Evolutionary conservation across 2,329 filamentous ascomycete genomes (phyloP).

Genomic region (Aspergillus aculeatinus): DNA sequence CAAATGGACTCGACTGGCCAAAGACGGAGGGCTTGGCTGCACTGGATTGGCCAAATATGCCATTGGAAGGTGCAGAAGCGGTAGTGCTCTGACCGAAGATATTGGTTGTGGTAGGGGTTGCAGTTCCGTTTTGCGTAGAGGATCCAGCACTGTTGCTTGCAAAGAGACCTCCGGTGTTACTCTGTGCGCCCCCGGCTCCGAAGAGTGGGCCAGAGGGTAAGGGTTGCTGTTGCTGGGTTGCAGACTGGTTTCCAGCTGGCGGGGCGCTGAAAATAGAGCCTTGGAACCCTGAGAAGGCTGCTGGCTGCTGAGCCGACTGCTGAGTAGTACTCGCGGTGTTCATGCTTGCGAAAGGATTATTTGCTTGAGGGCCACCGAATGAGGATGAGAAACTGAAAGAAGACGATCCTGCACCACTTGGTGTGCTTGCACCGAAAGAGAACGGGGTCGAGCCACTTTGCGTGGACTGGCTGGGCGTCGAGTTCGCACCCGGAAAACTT

Average conservation of each 20-base stretch:
- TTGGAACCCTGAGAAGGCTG: conserved; percentile 31
- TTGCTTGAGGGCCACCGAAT: conserved; percentile 21
- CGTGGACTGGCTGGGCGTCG: conserved; percentile 21
- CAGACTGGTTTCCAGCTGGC: conserved; percentile 21
- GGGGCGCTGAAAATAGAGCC: conserved; percentile 35
- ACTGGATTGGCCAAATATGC: conserved; percentile 25
- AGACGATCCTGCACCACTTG: conserved; percentile 21
- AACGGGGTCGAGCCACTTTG: conserved; percentile 31
- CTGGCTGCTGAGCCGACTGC: neutral
- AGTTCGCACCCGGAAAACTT: conserved; percentile 33
- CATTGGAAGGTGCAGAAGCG: conserved; percentile 17
- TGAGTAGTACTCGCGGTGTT: conserved; percentile 19
- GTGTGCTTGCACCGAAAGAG: conserved; percentile 30
- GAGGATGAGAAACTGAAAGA: conserved; percentile 36
- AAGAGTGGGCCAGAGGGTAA: conserved; percentile 22
- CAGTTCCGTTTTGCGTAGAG: conserved; percentile 16
- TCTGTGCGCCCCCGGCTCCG: conserved; percentile 19
- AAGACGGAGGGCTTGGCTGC: conserved; percentile 27
- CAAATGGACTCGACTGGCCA: conserved; percentile 25
- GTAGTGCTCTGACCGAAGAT: conserved; percentile 24
- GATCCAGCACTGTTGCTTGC: conserved; percentile 13
- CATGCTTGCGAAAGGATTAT: conserved; percentile 39
- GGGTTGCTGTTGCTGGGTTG: conserved; percentile 25
- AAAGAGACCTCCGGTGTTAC: conserved; percentile 18
- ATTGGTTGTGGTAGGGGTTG: conserved; percentile 18